These are phyloP conservation scores for Meyerozyma elateridarum DNA, from an alignment of 1,139 yeast genomes.

Conservation along the genomic window DNA sequence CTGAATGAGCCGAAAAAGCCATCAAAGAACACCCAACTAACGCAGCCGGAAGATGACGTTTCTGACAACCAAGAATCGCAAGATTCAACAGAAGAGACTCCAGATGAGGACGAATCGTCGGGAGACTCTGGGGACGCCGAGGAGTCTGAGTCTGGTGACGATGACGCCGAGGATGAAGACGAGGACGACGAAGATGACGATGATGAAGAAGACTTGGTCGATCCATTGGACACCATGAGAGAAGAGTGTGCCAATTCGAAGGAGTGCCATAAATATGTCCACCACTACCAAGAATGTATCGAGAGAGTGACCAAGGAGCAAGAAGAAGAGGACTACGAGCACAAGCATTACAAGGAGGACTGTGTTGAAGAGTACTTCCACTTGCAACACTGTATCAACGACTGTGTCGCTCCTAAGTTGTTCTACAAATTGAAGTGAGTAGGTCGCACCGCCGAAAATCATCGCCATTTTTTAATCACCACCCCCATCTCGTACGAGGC, in stretches of 20 bases:
- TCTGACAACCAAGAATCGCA: constrained; percentile 18
- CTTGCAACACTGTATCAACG: constrained; percentile 88
- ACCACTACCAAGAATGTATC: constrained; percentile 91
- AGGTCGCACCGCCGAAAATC: too few species aligned
- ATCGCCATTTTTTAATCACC: too few species aligned
- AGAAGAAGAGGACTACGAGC: constrained; percentile 79
- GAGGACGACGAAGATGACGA: constrained; percentile 75
- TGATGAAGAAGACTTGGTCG: constrained; percentile 69
- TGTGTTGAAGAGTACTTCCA: constrained; percentile 98
- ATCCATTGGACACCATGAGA: constrained; percentile 63
- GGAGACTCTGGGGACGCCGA: constrained; percentile 41
- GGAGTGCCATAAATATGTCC: constrained; percentile 70
- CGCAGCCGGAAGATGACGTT: constrained; percentile 24
- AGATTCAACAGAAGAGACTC: constrained; percentile 17
- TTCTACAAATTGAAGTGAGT: constrained; percentile 77
- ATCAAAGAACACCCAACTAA: constrained; percentile 12
- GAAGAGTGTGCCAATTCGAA: constrained; percentile 65
- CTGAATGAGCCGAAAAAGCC: not conserved
- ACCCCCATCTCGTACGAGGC: too few species aligned
- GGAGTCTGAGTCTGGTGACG: constrained; percentile 49
- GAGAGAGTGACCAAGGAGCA: constrained; percentile 88
- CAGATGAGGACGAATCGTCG: constrained; percentile 25
- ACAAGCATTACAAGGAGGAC: constrained; percentile 84
- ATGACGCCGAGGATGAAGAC: constrained; percentile 60
- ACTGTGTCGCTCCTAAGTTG: constrained; percentile 88